Base-by-base conservation (phyloP, 805 yeast genomes). In the Brettanomyces naardenensis region DNA sequence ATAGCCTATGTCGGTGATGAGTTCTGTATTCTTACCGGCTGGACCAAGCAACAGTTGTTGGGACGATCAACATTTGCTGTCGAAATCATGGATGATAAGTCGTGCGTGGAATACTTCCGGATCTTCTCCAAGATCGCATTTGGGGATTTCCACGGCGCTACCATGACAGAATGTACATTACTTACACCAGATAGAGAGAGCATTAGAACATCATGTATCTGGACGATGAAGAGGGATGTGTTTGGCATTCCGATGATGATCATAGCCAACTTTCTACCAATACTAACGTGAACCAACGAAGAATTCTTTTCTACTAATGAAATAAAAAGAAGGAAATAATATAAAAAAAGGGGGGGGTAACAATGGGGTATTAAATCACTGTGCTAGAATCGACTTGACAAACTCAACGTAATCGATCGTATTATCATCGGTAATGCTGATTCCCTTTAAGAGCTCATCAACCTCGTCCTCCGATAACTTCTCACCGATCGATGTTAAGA, bases 171-270 rank as follows among this genome's bases (percentile, higher is more conserved):
- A 37, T 90, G 97, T 62, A 79, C 88, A 0, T 64, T 90, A 27
- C 54, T 85, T 31, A 82, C 89, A 1, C 65, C 70, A 4, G 64
- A 66, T 19, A 68, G 68, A 11, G 73, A 74, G 39, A 57, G 56
- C 19, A 73, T 90, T 33, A 68, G 80, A 36, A 85, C 97, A 0
- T 76, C 86, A 21, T 80, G 95, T 50, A 80, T 84, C 51, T 86
- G 96, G 95, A 92, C 97, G 1, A 64, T 92, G 46, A 88, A 89
- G 54, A 68, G 97, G 56, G 97, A 90, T 55, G 94, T 90, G 14
- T 90, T 92, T 62, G 97, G 96, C 6, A 80, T 90, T 37, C 98
- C 98, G 13, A 81, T 92, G 87, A 89, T 90, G 95, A 81, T 92
- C 18, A 74, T 90, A 25, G 97, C 96, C 14, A 92, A 87, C 54